Conservation (phyloP, 164 flowering plant genomes). For the Platanus orientalis region DNA sequence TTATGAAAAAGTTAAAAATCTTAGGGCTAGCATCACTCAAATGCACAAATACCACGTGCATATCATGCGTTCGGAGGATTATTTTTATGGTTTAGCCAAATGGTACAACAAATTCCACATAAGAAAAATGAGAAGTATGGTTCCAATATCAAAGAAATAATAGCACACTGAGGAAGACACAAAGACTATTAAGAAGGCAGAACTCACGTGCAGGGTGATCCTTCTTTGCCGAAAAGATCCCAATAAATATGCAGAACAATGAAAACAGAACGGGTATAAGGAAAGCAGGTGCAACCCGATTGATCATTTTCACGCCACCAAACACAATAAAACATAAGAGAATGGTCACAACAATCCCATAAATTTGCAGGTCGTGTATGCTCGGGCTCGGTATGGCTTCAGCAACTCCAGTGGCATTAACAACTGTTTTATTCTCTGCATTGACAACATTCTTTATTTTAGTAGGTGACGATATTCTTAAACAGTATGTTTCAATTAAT, state of each 20-base stretch:
- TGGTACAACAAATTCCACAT: too few relatives aligned
- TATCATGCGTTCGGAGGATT: too few relatives aligned
- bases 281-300: conserved; percentile 97
- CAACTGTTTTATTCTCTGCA: conserved; percentile 67
- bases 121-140: neutral
- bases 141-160: neutral
- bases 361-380: conserved; percentile 90
- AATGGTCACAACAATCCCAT: conserved; percentile 93
- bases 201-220: conserved; percentile 62
- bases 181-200: conserved; percentile 1
- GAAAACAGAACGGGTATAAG: conserved; percentile 90
- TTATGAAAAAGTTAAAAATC: too few relatives aligned
- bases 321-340: conserved; percentile 89
- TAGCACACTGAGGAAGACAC: neutral
- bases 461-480: too few relatives aligned
- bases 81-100: too few relatives aligned
- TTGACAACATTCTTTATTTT: conserved; percentile 10
- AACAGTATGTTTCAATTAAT: too few relatives aligned
- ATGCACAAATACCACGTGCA: too few relatives aligned
- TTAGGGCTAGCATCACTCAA: too few relatives aligned
- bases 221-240: conserved; percentile 56
- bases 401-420: conserved; percentile 61
- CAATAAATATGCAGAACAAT: conserved; percentile 78
- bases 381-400: conserved; percentile 61
- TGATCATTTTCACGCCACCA: conserved; percentile 98